Evolutionary conservation across 371 early-diverging fungal species (phyloP), one percentile per base, ranked within the genome.

Genomic region (Circinella minor): DNA sequence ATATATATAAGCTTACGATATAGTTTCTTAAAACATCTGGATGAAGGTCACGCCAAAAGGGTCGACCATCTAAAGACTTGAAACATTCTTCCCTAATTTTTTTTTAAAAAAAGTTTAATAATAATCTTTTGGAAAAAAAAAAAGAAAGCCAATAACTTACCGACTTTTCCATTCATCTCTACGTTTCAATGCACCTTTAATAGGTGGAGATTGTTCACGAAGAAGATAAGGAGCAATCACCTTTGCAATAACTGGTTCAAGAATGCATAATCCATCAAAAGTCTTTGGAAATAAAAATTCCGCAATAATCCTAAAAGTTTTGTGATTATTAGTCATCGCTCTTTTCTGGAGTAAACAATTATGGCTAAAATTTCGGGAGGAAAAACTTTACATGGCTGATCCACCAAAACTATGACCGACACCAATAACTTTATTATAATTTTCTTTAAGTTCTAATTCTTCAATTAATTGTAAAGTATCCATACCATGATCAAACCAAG

Each of bases 341-440:
- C 27, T 27, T 27, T n/a, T n/a, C n/a, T 27, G 27, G 27, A 27
- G n/a, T n/a, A n/a, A n/a, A n/a, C n/a, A n/a, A n/a, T n/a, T n/a
- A n/a, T 27, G 27, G 27, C 27, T 27, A 27, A 27, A 27, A 27
- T 27, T 27, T 27, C 27, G 27, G 27, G 27, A 27, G n/a, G n/a
- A 27, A 27, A 27, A n/a, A 51, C 74, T 61, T 61, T 74, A 81
- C 82, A 79, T 81, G 18, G 75, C 63, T 6, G 79, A 76, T 18
- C 74, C 83, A 27, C 83, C 81, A 61, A 81, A 73, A 48, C 80
- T 77, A 63, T 83, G 83, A 3, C 81, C 83, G 39, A 83, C 62
- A 27, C 79, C 79, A 43, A 83, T 69, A 17, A 83, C 46, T 27
- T 65, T 69, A 60, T 75, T 71, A 36, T 80, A 73, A 8, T 60